These are phyloP conservation scores for Solanum aculeatissimum DNA, from an alignment of 305 asterid genomes.

Conservation along the genomic window DNA sequence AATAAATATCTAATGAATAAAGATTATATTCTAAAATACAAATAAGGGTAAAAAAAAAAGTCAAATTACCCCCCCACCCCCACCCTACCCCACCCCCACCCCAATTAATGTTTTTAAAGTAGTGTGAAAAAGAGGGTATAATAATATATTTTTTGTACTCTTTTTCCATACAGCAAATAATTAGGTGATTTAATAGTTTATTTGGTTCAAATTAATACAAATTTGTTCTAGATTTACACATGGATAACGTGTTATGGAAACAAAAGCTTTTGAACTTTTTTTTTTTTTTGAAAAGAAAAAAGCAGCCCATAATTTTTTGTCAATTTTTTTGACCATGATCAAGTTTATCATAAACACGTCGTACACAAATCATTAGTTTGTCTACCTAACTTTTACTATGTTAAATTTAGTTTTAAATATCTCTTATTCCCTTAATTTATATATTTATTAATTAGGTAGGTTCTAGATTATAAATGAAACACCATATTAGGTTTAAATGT, in stretches of 20 bases:
- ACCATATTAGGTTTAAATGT: too few relatives aligned
- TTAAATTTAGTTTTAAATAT: not conserved
- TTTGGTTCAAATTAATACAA: not conserved
- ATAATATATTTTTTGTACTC: not conserved
- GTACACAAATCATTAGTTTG: not conserved
- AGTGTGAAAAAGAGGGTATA: too few relatives aligned
- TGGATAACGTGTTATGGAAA: not conserved
- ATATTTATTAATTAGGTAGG: too few relatives aligned
- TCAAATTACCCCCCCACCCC: not conserved
- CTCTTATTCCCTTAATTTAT: too few relatives aligned
- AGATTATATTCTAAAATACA: not conserved
- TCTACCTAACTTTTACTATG: not conserved
- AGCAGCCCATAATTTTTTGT: not conserved
- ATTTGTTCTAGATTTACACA: not conserved
- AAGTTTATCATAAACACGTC: not conserved
- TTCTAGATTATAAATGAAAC: too few relatives aligned
- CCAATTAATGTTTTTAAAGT: too few relatives aligned
- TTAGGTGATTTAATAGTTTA: not conserved
- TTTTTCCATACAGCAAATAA: too few relatives aligned
- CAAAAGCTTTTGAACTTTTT: not conserved
- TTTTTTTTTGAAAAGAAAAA: not conserved
- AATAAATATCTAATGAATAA: not conserved
- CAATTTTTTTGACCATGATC: not conserved
- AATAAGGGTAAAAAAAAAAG: not conserved
- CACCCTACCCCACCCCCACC: rapidly evolving